Evolutionary conservation across 371 early-diverging fungal species (phyloP), one percentile per base, ranked within the genome.

Genomic region (Mortierella sp.): DNA sequence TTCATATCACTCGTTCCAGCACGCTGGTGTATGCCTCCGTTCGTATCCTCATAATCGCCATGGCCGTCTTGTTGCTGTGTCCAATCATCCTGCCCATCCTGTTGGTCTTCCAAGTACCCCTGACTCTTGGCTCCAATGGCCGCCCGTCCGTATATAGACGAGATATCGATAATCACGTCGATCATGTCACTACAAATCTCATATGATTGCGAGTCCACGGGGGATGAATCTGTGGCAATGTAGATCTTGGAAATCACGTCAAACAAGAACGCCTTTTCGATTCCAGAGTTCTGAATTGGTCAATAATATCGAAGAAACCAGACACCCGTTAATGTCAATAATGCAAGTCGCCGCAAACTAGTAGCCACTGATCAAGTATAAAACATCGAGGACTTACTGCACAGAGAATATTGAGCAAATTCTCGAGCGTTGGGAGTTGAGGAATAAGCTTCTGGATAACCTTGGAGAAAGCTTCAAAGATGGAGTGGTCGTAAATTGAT

Each of bases 211-310:
- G 96, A 91, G 75, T 96, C 97, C 39, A 96, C 96, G 5, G 98
- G 98, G 2, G 97, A 95, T 58, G 93, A 92, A 70, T 98, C 98
- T 8, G 97, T 97, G 4, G 98, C 97, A 69, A 98, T 90, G 73
- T 97, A 98, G 37, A 98, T 92, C 80, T 97, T 97, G 37, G 94
- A 94, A 40, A 89, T 68, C 12, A 93, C 89, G 81, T 98, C 98
- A 77, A 98, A 97, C 57, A 98, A 84, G 81, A 96, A 98, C 16
- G 96, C 96, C 81, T 98, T 98, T 73, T 98, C 98, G 66, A 98
- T 94, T 16, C 95, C 94, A 2, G 98, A 96, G 77, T 95, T 97
- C 94, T 96, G 79, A 18, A 16, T 61, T 30, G 0, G 4, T 18
- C 8, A 4, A 37, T 20, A 51, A 62, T 35, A 12, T 28, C 37